Evolutionary conservation across 2,329 filamentous ascomycete genomes (phyloP), one percentile per base, ranked within the genome.

Genomic region (Ophiostoma sp.): DNA sequence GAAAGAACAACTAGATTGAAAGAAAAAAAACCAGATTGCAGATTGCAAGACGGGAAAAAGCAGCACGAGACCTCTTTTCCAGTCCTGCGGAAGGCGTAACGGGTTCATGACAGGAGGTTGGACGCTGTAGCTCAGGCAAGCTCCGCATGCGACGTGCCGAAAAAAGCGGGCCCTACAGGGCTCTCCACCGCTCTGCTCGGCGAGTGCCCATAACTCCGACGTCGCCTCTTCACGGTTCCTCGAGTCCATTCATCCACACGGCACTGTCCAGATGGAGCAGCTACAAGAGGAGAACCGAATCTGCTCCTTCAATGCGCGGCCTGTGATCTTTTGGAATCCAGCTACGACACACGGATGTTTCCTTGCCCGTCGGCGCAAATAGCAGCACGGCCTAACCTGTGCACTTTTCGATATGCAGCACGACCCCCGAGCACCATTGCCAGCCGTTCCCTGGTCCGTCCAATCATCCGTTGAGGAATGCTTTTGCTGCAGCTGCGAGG

Each of bases 1-100:
- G n/a, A n/a, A n/a, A n/a, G n/a, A n/a, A n/a, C n/a, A n/a, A n/a
- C 25, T 31, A 50, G 11, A 50, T 7, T 17, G 6, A 42, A 50
- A 28, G 19, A 15, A 39, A 22, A 42, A 45, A 25, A 15, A 66
- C 17, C 36, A 25, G 22, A 42, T 12, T n/a, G 36, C 17, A 39
- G 5, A 55, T 15, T 22, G 50, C 19, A 22, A 55, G 25, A 15
- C 19, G 28, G 66, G 28, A 36, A 52, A 25, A 45, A 25, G 66
- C 66, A 69, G 19, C 66, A 52, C 66, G 66, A 50, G 66, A 69
- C 64, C 42, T 69, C 25, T n/a, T 19, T 48, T 17, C 39, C 42
- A 36, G 4, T 17, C 25, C 39, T 19, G 63, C 36, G 63, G 63
- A 48, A 42, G 63, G 63, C 15, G 45, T 36, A 28, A n/a, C 39